A percentile compares a stretch with the other conserved stretches of the same genome.
These are phyloP conservation scores for Boletus pseudo-olivaceus DNA, from an alignment of 768 basidiomycete genomes.

Conservation along the genomic window DNA sequence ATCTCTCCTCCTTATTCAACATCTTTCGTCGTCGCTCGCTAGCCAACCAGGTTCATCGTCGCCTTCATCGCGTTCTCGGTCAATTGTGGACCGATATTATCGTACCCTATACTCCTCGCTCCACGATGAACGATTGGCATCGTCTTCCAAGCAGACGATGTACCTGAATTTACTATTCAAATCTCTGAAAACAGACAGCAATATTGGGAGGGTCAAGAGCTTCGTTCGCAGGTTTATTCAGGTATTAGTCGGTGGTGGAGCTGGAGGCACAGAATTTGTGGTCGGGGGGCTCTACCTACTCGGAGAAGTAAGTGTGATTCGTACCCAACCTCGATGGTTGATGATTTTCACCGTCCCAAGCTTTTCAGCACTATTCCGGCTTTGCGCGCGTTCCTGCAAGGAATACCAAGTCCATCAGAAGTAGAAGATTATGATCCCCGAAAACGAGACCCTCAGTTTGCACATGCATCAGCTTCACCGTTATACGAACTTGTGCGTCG, in stretches of 20 bases:
- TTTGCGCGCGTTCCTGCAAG: constrained; percentile 44
- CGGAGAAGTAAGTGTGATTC: constrained; percentile 64
- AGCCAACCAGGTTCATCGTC: constrained; percentile 40
- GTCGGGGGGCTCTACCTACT: constrained; percentile 86
- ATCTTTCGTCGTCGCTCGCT: constrained; percentile 61
- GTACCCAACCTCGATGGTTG: neutral
- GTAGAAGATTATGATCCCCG: constrained; percentile 68
- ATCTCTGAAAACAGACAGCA: constrained; percentile 68
- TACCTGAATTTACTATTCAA: constrained; percentile 94
- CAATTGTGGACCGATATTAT: constrained; percentile 65
- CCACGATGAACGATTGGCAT: constrained; percentile 73
- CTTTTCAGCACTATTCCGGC: constrained; percentile 48
- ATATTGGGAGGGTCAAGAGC: constrained; percentile 64
- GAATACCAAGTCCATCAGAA: constrained; percentile 26
- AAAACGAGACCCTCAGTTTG: constrained; percentile 88
- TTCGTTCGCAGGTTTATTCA: constrained; percentile 84
- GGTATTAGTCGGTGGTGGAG: constrained; percentile 64
- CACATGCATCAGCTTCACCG: constrained; percentile 73
- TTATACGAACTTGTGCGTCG: constrained; percentile 85
- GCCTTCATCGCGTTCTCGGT: constrained; percentile 38
- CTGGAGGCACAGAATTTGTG: constrained; percentile 80
- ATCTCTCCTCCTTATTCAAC: constrained; percentile 84
- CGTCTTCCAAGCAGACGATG: constrained; percentile 92
- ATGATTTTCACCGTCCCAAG: constrained; percentile 27
- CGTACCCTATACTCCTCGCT: constrained; percentile 89